Percentiles rank a stretch among this genome's conserved stretches.
Evolutionary conservation across 1,139 yeast genomes (phyloP).

Genomic region (Suhomyces yuchorum): DNA sequence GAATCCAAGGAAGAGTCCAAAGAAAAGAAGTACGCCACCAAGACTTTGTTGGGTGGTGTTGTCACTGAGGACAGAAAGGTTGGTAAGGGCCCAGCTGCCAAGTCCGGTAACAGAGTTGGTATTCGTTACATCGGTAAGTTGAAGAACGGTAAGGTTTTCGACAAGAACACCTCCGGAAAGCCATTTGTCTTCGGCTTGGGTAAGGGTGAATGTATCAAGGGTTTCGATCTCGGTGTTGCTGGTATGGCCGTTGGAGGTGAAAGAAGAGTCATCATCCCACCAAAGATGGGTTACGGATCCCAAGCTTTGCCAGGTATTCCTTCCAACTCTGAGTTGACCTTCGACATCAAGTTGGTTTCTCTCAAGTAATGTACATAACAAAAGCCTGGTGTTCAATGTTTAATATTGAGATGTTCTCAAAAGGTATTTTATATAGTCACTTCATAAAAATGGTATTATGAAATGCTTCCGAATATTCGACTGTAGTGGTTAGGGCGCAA

Average conservation of each 20-base stretch:
- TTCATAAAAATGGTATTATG: background rate
- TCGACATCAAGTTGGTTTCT: conserved; percentile 91
- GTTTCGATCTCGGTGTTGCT: conserved; percentile 97
- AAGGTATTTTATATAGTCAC: background rate
- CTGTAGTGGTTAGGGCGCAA: background rate
- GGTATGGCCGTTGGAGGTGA: conserved; percentile 99
- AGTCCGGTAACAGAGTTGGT: conserved; percentile 88
- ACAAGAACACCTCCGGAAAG: conserved; percentile 95
- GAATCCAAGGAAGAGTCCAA: conserved; percentile 20
- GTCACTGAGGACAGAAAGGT: conserved; percentile 86
- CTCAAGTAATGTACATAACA: conserved; percentile 56
- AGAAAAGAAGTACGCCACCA: conserved; percentile 56
- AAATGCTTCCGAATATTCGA: background rate
- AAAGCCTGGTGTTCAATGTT: conserved; percentile 1
- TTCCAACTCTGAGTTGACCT: conserved; percentile 92
- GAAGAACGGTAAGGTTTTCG: conserved; percentile 93
- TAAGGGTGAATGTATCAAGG: conserved; percentile 97
- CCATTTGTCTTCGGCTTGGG: conserved; percentile 92
- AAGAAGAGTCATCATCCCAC: conserved; percentile 95
- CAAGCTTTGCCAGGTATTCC: conserved; percentile 96
- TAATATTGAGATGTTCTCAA: background rate
- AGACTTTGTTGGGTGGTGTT: conserved; percentile 91
- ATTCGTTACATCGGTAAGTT: conserved; percentile 98
- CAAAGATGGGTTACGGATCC: conserved; percentile 95
- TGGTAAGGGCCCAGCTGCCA: conserved; percentile 88